Evolutionary conservation across 768 basidiomycete genomes (phyloP).

Genomic region (Amanita thiersii): DNA sequence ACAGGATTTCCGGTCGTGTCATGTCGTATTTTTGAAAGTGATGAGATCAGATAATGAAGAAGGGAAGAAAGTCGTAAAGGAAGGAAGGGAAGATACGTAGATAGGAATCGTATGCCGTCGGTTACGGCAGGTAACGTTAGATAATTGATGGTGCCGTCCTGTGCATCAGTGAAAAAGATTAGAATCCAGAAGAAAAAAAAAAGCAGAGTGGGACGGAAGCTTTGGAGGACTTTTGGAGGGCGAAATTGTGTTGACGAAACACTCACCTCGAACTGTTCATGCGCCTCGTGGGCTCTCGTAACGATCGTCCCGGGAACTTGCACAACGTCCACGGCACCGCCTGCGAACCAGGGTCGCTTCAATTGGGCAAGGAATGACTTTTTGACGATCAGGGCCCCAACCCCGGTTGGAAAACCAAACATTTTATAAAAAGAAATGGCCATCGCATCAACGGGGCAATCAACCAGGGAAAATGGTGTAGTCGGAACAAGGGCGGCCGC

Average conservation of each 20-base stretch:
- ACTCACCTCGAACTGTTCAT: conserved; percentile 79
- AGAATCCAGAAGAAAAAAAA: conserved; percentile 4
- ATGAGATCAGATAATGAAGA: conserved; percentile 48
- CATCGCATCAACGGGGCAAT: conserved; percentile 72
- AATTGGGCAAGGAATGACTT: conserved; percentile 54
- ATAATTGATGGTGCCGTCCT: conserved; percentile 88
- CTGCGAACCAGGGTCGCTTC: conserved; percentile 77
- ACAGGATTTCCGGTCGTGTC: conserved; percentile 52
- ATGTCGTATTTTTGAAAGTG: conserved; percentile 52
- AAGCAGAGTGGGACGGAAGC: not conserved
- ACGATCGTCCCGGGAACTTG: conserved; percentile 72
- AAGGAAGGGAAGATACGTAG: conserved; percentile 73
- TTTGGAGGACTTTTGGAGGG: conserved; percentile 4
- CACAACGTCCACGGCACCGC: conserved; percentile 75
- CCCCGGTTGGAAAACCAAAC: conserved; percentile 83
- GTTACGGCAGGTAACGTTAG: conserved; percentile 70
- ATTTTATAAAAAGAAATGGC: conserved; percentile 85
- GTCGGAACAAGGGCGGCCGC: conserved; percentile 77
- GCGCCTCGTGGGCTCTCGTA: conserved; percentile 46
- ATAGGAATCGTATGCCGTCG: conserved; percentile 68
- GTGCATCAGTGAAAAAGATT: conserved; percentile 8
- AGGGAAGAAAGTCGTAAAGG: conserved; percentile 69
- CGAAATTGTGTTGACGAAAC: conserved; percentile 11
- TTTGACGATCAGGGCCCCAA: conserved; percentile 72
- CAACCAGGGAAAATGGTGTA: conserved; percentile 54